A percentile compares a stretch with the other conserved stretches of the same genome.
Evolutionary conservation across 352 stramenopile genomes (phyloP).

Genomic region (Vaucheria bursata): DNA sequence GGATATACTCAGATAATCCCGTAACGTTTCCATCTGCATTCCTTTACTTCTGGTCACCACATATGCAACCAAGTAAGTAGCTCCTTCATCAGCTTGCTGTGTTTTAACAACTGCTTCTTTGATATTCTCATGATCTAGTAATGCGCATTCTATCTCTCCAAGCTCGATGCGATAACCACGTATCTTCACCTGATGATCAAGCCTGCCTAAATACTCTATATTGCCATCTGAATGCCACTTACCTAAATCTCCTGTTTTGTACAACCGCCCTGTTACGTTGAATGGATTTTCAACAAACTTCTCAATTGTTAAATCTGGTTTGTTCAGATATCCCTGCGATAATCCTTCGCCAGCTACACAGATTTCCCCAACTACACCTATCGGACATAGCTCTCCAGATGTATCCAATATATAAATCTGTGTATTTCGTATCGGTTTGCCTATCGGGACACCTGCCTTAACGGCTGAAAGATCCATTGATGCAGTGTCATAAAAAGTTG

Average conservation of each 20-base stretch:
- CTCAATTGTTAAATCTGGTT: not conserved
- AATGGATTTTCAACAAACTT: not conserved
- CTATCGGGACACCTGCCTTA: not conserved
- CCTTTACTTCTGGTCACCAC: not conserved
- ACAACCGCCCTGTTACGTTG: not conserved
- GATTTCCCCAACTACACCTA: not conserved
- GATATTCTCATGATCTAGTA: not conserved
- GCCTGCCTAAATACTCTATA: not conserved
- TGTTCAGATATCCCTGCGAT: not conserved
- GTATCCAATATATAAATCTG: not conserved
- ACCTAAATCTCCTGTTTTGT: not conserved
- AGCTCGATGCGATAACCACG: not conserved
- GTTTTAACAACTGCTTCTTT: not conserved
- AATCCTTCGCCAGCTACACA: not conserved
- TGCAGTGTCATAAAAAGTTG: not conserved
- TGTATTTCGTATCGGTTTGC: not conserved
- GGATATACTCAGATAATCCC: not conserved
- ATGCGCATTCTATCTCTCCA: not conserved
- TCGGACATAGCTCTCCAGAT: not conserved
- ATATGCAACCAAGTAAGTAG: not conserved
- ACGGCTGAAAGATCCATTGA: not conserved
- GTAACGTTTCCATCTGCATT: not conserved
- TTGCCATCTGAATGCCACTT: not conserved
- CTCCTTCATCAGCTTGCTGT: not conserved
- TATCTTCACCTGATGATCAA: not conserved